Evolutionary conservation across 352 stramenopile genomes (phyloP), one percentile per base, ranked within the genome.

Genomic region (Globisporangium solare): DNA sequence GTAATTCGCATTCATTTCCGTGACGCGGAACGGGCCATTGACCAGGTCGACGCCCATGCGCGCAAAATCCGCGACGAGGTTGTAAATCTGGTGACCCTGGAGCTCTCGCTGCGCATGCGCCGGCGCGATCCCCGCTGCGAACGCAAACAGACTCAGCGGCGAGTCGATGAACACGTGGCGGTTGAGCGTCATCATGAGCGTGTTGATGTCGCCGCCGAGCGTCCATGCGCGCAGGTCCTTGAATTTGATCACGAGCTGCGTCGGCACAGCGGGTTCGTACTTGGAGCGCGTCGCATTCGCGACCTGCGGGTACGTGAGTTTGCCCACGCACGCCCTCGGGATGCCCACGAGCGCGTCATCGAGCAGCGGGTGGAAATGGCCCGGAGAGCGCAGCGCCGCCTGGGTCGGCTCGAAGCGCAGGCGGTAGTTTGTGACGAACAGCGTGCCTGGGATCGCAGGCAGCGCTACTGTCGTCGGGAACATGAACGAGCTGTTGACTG

Each of bases 151-250:
- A 51, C 61, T 83, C 56, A 92, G 35, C 0, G 82, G 73, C 2
- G 85, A 89, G 46, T 90, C 79, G 27, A 89, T 63, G 50, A 87
- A 92, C 6, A 80, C 80, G 56, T 84, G 70, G 13, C 83, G 76
- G 39, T 88, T 89, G 47, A 94, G 70, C 35, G 68, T 79, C 37
- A 73, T 69, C 71, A 94, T 78, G 51, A 94, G 67, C 54, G 74
- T 58, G 0, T 55, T 63, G 13, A 91, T 67, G 42, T 93, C 78
- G 20, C 85, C 85, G n/a, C 59, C 56, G 4, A 94, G 58, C 22
- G 67, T 82, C 85, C 85, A 94, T 13, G 73, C 70, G 0, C 79
- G 70, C 31, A 91, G 63, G 55, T 92, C 81, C 49, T 91, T 91
- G 53, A 92, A 93, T 64, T 91, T 86, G 54, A 94, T 43, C 39